Evolutionary conservation across 192 early-diverging fungal species (phyloP).

Genomic region (Gigaspora rosea): DNA sequence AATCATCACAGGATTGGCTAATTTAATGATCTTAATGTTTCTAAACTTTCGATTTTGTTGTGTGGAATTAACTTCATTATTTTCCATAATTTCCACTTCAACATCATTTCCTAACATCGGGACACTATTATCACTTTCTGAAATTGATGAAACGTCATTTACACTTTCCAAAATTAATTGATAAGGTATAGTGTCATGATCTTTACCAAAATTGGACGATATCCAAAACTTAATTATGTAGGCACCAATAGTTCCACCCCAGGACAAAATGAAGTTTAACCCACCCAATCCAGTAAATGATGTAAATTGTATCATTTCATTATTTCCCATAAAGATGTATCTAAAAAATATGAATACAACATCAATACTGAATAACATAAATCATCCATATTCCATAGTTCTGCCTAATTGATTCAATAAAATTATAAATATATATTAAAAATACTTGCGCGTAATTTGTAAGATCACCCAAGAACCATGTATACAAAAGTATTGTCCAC

Average conservation of each 20-base stretch:
- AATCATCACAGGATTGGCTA: not conserved
- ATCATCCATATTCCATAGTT: not conserved
- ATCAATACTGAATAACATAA: not conserved
- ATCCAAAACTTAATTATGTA: not conserved
- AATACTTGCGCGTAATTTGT: not conserved
- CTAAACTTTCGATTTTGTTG: not conserved
- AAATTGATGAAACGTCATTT: too few relatives aligned
- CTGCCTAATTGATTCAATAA: too few relatives aligned
- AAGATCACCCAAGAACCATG: not conserved
- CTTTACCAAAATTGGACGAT: too few relatives aligned
- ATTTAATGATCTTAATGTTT: not conserved
- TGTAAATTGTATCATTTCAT: conserved; percentile 4
- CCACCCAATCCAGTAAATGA: not conserved
- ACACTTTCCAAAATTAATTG: too few relatives aligned
- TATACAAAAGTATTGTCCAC: not conserved
- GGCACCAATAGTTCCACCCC: not conserved
- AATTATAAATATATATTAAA: not conserved
- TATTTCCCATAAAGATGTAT: not conserved
- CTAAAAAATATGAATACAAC: not conserved
- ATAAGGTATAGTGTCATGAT: not conserved
- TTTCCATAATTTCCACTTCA: not conserved
- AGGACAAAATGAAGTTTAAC: not conserved
- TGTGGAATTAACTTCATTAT: not conserved
- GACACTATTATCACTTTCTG: too few relatives aligned
- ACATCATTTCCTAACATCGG: not conserved